Percentiles rank a stretch among this genome's conserved stretches.
phyloP scores from a whole-genome alignment of 2,329 filamentous ascomycete species.

The Magnaporthiopsis incrustans region DNA sequence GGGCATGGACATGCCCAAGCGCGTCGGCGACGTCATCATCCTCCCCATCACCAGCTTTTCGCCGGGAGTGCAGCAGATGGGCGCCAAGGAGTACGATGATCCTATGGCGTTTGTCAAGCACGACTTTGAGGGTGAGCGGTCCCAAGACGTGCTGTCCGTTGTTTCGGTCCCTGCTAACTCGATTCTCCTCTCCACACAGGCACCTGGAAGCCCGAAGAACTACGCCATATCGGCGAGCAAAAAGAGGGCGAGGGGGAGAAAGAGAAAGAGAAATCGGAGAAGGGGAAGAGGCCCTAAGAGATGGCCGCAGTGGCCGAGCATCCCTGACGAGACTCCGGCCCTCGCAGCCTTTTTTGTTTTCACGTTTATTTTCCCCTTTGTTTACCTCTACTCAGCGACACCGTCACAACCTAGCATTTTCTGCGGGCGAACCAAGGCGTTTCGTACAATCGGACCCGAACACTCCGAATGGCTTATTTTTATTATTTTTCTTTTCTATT shows the following conservation, averaged over 20 bases:
- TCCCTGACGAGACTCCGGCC: neutral
- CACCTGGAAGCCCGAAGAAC: constrained; percentile 7
- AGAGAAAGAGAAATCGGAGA: too few species aligned
- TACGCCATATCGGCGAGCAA: constrained; percentile 8
- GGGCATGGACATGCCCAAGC: constrained; percentile 72
- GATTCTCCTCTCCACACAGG: neutral
- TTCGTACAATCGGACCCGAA: neutral
- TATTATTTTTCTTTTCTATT: neutral
- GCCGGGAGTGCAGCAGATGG: constrained; percentile 90
- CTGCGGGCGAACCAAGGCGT: constrained; percentile 2
- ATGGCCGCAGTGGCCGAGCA: neutral
- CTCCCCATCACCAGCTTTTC: constrained; percentile 96
- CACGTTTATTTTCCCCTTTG: neutral
- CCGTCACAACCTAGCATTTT: neutral
- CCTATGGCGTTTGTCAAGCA: constrained; percentile 98
- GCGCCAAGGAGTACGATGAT: constrained; percentile 77
- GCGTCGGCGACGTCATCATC: constrained; percentile 87
- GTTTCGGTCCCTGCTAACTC: neutral
- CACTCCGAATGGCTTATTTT: neutral
- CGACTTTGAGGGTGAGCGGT: constrained; percentile 75
- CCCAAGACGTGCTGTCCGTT: constrained; percentile 23
- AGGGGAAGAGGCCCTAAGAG: neutral
- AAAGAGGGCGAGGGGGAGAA: neutral
- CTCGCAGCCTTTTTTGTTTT: neutral
- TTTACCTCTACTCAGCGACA: neutral